Evolutionary conservation across 1,284 basidiomycete species (phyloP).

Genomic region (Polyporus tsugae): DNA sequence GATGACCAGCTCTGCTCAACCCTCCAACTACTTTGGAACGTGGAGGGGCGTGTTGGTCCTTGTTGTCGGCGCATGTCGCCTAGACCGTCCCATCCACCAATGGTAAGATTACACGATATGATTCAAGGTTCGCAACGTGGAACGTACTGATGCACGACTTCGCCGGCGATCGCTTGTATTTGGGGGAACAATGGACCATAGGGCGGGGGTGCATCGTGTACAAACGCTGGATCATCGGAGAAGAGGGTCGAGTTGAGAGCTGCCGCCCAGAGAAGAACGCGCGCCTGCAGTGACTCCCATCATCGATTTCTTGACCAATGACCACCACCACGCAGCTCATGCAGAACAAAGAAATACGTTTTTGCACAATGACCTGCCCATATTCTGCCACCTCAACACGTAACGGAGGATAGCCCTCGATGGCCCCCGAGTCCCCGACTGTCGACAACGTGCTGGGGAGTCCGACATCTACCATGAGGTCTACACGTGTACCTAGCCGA

Average conservation of each 20-base stretch:
- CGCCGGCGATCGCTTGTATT: neutral
- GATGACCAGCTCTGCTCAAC: neutral
- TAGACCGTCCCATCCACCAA: neutral
- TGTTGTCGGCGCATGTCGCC: neutral
- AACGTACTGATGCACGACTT: neutral
- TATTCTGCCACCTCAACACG: constrained; percentile 14
- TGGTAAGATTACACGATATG: neutral
- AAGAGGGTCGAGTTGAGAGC: constrained; percentile 5
- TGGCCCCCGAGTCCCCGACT: too few species aligned
- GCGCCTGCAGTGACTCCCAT: neutral
- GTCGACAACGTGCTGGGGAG: constrained; percentile 28
- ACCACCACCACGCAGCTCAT: constrained; percentile 6
- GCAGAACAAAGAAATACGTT: constrained; percentile 6
- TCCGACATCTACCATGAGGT: constrained; percentile 42
- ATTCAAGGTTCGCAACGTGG: neutral
- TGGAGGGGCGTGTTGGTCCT: neutral
- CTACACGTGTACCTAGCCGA: constrained; percentile 49
- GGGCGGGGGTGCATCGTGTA: neutral
- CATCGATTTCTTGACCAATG: constrained; percentile 1
- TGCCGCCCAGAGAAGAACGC: neutral
- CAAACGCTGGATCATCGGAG: constrained; percentile 2
- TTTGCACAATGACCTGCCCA: neutral
- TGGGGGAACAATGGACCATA: neutral
- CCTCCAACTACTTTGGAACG: neutral
- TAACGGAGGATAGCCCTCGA: constrained; percentile 15